Conservation (phyloP, 768 basidiomycete species). For the Hysterangium stoloniferum region DNA sequence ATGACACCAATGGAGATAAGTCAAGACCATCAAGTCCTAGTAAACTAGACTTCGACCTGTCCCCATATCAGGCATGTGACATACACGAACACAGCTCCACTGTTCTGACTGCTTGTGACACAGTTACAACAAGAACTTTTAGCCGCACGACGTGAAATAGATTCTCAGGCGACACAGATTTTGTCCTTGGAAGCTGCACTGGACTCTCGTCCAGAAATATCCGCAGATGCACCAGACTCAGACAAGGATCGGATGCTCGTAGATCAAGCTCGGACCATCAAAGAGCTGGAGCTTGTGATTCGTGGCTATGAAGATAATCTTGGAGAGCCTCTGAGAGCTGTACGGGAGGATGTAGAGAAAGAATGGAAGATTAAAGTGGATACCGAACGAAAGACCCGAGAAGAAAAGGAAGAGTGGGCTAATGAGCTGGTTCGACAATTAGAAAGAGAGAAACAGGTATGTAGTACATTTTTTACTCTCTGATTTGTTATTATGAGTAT, state of each 20-base stretch:
- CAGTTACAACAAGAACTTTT: conserved; percentile 87
- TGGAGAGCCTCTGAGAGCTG: conserved; percentile 56
- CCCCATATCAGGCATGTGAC: conserved; percentile 64
- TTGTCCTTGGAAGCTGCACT: conserved; percentile 76
- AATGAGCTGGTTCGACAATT: conserved; percentile 65
- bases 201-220: conserved; percentile 58
- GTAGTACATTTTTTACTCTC: conserved; percentile 16
- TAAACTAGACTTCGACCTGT: conserved; percentile 87
- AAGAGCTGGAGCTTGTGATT: conserved; percentile 68
- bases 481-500: conserved; percentile 1
- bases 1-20: conserved; percentile 57
- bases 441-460: conserved; percentile 70
- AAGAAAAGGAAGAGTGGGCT: conserved; percentile 69
- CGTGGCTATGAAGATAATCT: conserved; percentile 67
- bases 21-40: conserved; percentile 75
- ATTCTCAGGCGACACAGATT: conserved; percentile 77
- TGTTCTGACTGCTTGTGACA: too few species aligned
- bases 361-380: conserved; percentile 61
- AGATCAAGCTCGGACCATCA: conserved; percentile 67
- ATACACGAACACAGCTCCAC: too few species aligned
- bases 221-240: conserved; percentile 54
- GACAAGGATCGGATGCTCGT: conserved; percentile 71
- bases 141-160: conserved; percentile 64
- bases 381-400: conserved; percentile 47
- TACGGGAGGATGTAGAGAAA: conserved; percentile 65